Evolutionary conservation across 129 eudicot species (phyloP).

Genomic region (Smallanthus sonchifolius): DNA sequence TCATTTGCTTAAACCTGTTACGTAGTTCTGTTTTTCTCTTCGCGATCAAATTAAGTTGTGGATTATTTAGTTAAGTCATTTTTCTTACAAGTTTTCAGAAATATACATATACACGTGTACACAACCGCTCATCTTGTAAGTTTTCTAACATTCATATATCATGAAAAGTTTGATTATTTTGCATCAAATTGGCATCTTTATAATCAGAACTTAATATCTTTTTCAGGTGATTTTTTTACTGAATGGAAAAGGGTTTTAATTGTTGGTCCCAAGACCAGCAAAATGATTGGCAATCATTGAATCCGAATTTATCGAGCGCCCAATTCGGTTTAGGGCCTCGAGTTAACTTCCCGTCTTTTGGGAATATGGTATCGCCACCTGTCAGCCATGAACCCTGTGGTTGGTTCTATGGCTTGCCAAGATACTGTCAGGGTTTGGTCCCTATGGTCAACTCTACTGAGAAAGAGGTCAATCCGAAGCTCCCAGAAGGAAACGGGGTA

Average conservation of each 20-base stretch:
- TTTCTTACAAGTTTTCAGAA: slow-evolving; percentile 37
- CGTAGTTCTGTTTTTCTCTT: slow-evolving; percentile 53
- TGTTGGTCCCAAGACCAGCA: slow-evolving; percentile 52
- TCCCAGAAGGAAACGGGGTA: slow-evolving; percentile 8
- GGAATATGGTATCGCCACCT: slow-evolving; percentile 33
- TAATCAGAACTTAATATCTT: not conserved
- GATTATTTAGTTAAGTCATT: slow-evolving; percentile 39
- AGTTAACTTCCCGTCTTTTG: slow-evolving; percentile 28
- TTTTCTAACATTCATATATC: not conserved
- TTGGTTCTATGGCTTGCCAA: slow-evolving; percentile 50
- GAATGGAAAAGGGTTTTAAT: slow-evolving; percentile 64
- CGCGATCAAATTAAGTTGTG: slow-evolving; percentile 51
- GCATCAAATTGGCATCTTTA: slow-evolving; percentile 8
- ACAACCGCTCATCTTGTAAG: slow-evolving; percentile 31
- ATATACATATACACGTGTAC: slow-evolving; percentile 19
- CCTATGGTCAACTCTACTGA: slow-evolving; percentile 38
- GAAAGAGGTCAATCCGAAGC: slow-evolving; percentile 21
- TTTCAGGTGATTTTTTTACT: slow-evolving; percentile 45
- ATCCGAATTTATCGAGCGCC: slow-evolving; percentile 33
- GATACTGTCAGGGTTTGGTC: slow-evolving; percentile 22
- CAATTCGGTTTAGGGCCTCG: slow-evolving; percentile 33
- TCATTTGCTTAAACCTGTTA: slow-evolving; percentile 90
- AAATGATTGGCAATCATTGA: slow-evolving; percentile 19
- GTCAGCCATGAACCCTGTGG: slow-evolving; percentile 35
- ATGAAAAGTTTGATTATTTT: slow-evolving; percentile 11